Evolutionary conservation across 495 filamentous ascomycete species (phyloP).

Genomic region (Opeltia flavorubescens): DNA sequence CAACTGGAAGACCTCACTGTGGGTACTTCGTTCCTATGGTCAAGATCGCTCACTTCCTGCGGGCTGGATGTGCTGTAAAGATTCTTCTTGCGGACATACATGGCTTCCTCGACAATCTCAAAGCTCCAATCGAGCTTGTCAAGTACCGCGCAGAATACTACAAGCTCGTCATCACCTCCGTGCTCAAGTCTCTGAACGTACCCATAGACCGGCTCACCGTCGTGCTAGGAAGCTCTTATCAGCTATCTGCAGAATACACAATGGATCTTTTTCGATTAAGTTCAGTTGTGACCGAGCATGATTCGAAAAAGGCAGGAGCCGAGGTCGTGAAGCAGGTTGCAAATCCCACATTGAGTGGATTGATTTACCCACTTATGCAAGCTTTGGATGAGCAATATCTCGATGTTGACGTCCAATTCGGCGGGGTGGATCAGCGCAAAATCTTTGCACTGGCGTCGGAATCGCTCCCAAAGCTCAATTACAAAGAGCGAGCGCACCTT

Average conservation of each 20-base stretch:
- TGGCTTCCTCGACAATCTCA: constrained; percentile 33
- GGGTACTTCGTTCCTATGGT: constrained; percentile 77
- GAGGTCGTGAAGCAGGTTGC: constrained; percentile 86
- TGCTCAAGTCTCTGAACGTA: constrained; percentile 58
- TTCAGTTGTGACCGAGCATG: constrained; percentile 44
- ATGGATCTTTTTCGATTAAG: constrained; percentile 62
- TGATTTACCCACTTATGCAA: constrained; percentile 84
- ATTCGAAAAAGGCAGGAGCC: constrained; percentile 74
- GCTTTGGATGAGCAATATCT: constrained; percentile 85
- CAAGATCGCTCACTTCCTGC: constrained; percentile 80
- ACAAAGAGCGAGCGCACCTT: constrained; percentile 62
- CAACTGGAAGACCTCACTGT: constrained; percentile 65
- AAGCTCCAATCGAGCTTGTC: constrained; percentile 65
- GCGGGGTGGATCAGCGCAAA: constrained; percentile 73
- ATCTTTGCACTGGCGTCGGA: constrained; percentile 73
- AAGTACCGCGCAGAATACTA: constrained; percentile 64
- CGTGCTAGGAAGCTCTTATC: constrained; percentile 74
- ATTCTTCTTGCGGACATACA: constrained; percentile 67
- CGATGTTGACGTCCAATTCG: constrained; percentile 65
- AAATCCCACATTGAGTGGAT: constrained; percentile 58
- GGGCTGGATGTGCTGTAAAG: constrained; percentile 67
- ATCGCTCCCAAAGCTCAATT: constrained; percentile 55
- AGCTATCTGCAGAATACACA: constrained; percentile 45
- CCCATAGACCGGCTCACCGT: constrained; percentile 69
- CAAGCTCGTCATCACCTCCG: constrained; percentile 43